phyloP scores from a whole-genome alignment of 305 asterid species.

The Euphrasia arctica region DNA sequence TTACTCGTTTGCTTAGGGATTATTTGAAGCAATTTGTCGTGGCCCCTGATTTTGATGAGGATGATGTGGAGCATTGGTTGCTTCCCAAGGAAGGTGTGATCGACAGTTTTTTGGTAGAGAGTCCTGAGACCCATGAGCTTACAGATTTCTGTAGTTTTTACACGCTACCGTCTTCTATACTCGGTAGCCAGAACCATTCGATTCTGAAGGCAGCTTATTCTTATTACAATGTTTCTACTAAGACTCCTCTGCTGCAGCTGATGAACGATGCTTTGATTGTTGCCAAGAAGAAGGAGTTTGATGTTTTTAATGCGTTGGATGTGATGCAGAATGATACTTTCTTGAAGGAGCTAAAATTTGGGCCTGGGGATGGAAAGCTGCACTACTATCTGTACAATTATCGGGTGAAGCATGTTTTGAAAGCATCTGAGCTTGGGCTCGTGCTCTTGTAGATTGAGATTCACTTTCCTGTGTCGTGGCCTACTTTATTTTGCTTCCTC shows the following conservation, averaged over 20 bases:
- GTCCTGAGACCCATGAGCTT: constrained; percentile 64
- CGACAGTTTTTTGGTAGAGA: constrained; percentile 64
- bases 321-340: constrained; percentile 61
- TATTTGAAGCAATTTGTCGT: constrained; percentile 55
- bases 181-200: constrained; percentile 53
- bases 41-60: constrained; percentile 64
- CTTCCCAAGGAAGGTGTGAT: constrained; percentile 56
- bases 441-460: constrained; percentile 50
- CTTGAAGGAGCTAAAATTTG: constrained; percentile 77
- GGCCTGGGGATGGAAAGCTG: constrained; percentile 70
- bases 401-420: constrained; percentile 49
- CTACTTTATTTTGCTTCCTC: background rate
- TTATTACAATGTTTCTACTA: constrained; percentile 59
- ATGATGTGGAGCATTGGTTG: constrained; percentile 73
- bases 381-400: constrained; percentile 75
- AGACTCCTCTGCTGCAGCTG: constrained; percentile 64
- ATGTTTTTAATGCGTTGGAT: constrained; percentile 71
- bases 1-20: constrained; percentile 57
- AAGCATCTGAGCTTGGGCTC: constrained; percentile 67
- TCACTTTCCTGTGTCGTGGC: constrained; percentile 18
- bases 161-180: constrained; percentile 67
- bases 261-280: constrained; percentile 65
- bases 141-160: constrained; percentile 71
- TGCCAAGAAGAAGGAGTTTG: constrained; percentile 61
- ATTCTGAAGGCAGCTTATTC: constrained; percentile 65